Percentiles rank a stretch among this genome's conserved stretches.
Conservation (phyloP, 176 grass and related monocot species). For the Zoysia pacifica region DNA sequence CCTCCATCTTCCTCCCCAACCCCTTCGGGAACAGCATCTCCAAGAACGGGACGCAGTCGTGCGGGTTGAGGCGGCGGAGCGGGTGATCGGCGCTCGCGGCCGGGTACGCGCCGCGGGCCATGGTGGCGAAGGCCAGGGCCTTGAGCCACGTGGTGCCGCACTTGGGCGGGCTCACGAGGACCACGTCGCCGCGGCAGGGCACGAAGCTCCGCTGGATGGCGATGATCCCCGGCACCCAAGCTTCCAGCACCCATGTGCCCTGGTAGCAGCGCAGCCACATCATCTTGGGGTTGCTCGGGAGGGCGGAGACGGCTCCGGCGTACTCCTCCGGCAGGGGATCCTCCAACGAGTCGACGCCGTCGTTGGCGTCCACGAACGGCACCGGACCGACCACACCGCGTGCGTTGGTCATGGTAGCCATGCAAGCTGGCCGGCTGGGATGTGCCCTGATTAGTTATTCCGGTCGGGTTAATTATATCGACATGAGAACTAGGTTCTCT, state of each 20-base stretch:
- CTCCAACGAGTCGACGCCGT: background rate
- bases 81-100: background rate
- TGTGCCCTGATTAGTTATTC: no score
- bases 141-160: constrained; percentile 10
- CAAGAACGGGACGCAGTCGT: constrained; percentile 26
- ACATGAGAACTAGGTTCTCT: no score
- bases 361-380: background rate
- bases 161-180: constrained; percentile 16
- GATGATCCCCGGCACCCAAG: no score
- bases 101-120: background rate
- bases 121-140: background rate
- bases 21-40: background rate
- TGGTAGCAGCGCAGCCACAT: background rate
- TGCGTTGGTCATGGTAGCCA: background rate
- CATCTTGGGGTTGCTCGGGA: background rate
- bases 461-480: no score
- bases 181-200: background rate
- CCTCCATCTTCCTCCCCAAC: background rate
- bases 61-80: constrained; percentile 26
- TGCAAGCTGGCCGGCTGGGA: no score
- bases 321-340: background rate
- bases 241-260: no score
- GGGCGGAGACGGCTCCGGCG: background rate
- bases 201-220: no score
- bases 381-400: background rate